Base-by-base conservation (phyloP, 176 grass and related monocot genomes). In the Musa schizocarpa region DNA sequence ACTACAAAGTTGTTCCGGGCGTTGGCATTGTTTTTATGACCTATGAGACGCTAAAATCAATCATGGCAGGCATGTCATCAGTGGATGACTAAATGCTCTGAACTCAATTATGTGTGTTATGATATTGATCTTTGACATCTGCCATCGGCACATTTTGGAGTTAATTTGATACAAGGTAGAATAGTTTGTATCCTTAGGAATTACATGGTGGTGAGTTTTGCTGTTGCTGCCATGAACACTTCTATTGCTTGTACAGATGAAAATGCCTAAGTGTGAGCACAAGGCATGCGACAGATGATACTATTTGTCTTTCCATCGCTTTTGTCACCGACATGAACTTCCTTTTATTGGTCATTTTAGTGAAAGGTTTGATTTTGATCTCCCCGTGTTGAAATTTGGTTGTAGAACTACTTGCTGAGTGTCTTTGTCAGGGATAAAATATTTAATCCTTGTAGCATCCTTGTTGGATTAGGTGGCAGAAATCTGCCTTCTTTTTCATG, bases 11-110 rank as follows among this genome's bases (percentile, higher is more conserved):
- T 24, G 88, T 99, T 67, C 95, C 95, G 1, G 87, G 88, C 6
- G 91, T 99, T 13, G 95, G 95, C 51, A 89, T 99, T 74, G 74
- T 92, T 64, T 99, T 99, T 82, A 94, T 99, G 95, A 99, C 95
- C 26, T 99, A 94, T 0, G 91, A 99, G 85, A 84, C 72, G 13
- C 75, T 99, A 14, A 94, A 99, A 79, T 87, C 83, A 71, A 78
- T 89, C 76, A 76, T 99, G 68, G 68, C 85, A 5, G 63, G 48
- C 71, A 21, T 62, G 27, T 51, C 61, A 43, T 71, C 85, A 66
- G 68, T 75, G 17, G 75, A 86, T 77, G 86, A 88, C 49, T 85
- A 86, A 86, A 74, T 66, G 63, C 23, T 29, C 11, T 14, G 11
- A 68, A 26, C 65, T 11, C 34, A 3, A 68, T 29, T 14, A 8